Percentiles rank a stretch among this genome's conserved stretches.
Conservation (phyloP, 257 asterid genomes). For the Cruciata laevipes region DNA sequence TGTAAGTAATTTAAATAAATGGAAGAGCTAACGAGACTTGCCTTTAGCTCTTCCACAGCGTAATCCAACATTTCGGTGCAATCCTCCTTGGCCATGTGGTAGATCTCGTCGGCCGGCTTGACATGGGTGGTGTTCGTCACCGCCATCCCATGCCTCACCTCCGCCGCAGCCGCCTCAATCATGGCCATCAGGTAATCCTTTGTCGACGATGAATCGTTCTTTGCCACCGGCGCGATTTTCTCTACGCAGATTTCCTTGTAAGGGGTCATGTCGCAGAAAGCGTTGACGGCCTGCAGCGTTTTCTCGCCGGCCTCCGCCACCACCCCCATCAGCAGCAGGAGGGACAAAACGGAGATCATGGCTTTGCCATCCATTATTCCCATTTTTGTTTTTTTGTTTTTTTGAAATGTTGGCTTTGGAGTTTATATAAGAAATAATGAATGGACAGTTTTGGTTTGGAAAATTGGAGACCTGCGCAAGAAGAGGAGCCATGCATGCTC, state of each 20-base stretch:
- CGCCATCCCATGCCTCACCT: conserved; percentile 29
- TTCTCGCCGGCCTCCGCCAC: not conserved
- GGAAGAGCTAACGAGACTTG: no score
- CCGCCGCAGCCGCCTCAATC: conserved; percentile 29
- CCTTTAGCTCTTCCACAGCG: conserved; percentile 37
- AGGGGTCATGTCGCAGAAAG: conserved; percentile 42
- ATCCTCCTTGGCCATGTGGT: conserved; percentile 42
- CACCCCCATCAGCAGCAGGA: not conserved
- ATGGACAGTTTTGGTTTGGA: not conserved
- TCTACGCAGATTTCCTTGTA: conserved; percentile 44
- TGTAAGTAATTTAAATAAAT: no score
- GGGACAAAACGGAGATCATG: not conserved
- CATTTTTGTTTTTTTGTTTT: not conserved
- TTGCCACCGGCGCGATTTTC: conserved; percentile 35
- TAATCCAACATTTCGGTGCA: conserved; percentile 46
- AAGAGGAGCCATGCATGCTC: not conserved
- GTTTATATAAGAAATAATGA: not conserved
- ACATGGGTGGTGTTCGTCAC: conserved; percentile 19
- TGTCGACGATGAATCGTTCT: conserved; percentile 38
- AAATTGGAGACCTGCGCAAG: not conserved
- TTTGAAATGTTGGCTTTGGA: not conserved
- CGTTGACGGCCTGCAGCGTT: conserved; percentile 29
- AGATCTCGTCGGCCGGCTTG: conserved; percentile 19
- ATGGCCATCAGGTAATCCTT: conserved; percentile 47
- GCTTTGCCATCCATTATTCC: not conserved